Conservation (phyloP, 257 asterid species). For the Primulina eburnea region DNA sequence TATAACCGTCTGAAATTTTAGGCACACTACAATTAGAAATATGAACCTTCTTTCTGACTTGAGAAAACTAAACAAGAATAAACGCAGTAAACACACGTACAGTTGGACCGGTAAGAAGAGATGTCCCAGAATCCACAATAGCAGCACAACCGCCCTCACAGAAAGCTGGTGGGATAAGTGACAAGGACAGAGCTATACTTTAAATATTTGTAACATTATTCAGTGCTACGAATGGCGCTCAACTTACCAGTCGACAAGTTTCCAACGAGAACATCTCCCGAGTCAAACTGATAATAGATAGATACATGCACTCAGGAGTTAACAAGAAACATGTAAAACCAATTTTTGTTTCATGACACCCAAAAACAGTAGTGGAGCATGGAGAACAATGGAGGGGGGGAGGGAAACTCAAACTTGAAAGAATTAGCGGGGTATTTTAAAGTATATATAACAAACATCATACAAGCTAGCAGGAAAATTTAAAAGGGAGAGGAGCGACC, state of each 20-base stretch:
- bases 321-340: not conserved
- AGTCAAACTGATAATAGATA: conserved; percentile 50
- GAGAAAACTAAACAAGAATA: conserved; percentile 11
- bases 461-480: not conserved
- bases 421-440: too few relatives aligned
- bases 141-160: conserved; percentile 90
- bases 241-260: conserved; percentile 71
- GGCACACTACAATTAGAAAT: not conserved
- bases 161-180: conserved; percentile 45
- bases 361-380: not conserved
- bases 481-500: not conserved
- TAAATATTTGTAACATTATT: not conserved
- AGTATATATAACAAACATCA: not conserved
- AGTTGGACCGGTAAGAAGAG: conserved; percentile 90
- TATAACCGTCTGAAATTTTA: conserved; percentile 55
- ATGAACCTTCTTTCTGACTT: not conserved
- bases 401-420: too few relatives aligned
- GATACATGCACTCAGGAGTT: not conserved
- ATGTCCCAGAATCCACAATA: conserved; percentile 95
- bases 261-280: conserved; percentile 77
- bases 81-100: conserved; percentile 37
- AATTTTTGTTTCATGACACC: not conserved
- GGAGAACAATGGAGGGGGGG: too few relatives aligned
- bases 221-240: conserved; percentile 4
- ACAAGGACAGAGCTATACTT: conserved; percentile 1